Evolutionary conservation across 345 rosid species (phyloP).

Genomic region (Gossypium arboreum): DNA sequence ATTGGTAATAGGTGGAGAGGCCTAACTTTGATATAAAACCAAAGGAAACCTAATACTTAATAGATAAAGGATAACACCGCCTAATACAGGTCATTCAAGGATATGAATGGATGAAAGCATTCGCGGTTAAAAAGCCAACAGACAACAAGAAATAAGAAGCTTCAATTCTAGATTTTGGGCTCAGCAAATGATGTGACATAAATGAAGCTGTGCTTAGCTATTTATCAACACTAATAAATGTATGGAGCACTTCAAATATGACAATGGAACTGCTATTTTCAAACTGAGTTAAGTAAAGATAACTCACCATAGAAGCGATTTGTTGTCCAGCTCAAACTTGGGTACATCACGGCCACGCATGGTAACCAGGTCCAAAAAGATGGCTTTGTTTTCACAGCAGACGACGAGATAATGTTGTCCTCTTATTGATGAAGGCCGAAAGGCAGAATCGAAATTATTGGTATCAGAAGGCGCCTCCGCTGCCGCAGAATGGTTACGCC

Average conservation of each 20-base stretch:
- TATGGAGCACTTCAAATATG: background rate
- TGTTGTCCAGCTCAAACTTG: slow-evolving; percentile 93
- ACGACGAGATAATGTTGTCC: slow-evolving; percentile 96
- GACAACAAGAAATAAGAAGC: background rate
- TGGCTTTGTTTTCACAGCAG: slow-evolving; percentile 93
- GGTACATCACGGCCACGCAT: slow-evolving; percentile 99
- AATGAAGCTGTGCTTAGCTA: too few species aligned
- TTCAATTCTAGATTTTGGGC: background rate
- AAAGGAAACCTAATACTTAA: too few species aligned
- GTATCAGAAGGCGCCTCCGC: slow-evolving; percentile 86
- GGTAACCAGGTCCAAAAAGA: slow-evolving; percentile 91
- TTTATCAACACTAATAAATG: background rate
- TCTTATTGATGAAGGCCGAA: slow-evolving; percentile 85
- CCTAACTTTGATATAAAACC: too few species aligned
- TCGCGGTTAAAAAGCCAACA: background rate
- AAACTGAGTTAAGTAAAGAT: background rate
- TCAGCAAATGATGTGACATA: background rate
- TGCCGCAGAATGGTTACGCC: slow-evolving; percentile 85
- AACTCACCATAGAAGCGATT: slow-evolving; percentile 82
- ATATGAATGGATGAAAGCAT: background rate
- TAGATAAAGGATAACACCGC: too few species aligned
- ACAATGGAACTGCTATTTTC: slow-evolving; percentile 15
- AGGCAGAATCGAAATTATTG: slow-evolving; percentile 48
- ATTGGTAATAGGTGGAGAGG: too few species aligned
- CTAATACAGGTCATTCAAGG: background rate